Conservation (phyloP, 108 stramenopile species). For the Skeletonema potamos region DNA sequence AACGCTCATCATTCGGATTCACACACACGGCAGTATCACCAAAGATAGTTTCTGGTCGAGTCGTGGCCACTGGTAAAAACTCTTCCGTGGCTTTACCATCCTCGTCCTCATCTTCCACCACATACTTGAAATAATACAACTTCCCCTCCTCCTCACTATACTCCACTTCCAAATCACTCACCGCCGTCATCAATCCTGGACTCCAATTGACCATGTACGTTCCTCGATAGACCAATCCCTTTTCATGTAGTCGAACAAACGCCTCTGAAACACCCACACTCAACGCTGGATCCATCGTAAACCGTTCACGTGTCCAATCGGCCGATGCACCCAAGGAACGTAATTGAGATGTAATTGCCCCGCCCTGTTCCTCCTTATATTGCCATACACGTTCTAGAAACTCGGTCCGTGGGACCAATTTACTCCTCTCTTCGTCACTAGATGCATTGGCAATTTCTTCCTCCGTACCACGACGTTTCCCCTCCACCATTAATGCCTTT, state of each 20-base stretch:
- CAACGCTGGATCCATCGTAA: conserved; percentile 93
- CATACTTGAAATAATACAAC: conserved; percentile 97
- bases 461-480: conserved; percentile 47
- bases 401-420: conserved; percentile 80
- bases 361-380: conserved; percentile 95
- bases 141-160: conserved; percentile 91
- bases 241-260: conserved; percentile 93
- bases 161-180: conserved; percentile 97
- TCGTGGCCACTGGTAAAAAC: conserved; percentile 91
- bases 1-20: conserved; percentile 93
- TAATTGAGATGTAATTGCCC: conserved; percentile 92
- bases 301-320: conserved; percentile 97
- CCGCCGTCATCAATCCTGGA: conserved; percentile 95
- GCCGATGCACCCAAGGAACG: conserved; percentile 96
- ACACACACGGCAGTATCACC: conserved; percentile 97
- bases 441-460: conserved; percentile 37
- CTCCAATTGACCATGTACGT: conserved; percentile 99
- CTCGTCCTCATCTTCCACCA: conserved; percentile 73
- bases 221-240: conserved; percentile 93
- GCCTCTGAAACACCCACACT: conserved; percentile 92
- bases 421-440: conserved; percentile 51
- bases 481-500: conserved; percentile 75
- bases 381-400: conserved; percentile 90
- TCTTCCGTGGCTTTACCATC: conserved; percentile 40
- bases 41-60: conserved; percentile 94